A percentile compares a stretch with the other conserved stretches of the same genome.
These are phyloP conservation scores for Leucocoprinus birnbaumii DNA, from an alignment of 768 basidiomycete species.

Conservation along the genomic window DNA sequence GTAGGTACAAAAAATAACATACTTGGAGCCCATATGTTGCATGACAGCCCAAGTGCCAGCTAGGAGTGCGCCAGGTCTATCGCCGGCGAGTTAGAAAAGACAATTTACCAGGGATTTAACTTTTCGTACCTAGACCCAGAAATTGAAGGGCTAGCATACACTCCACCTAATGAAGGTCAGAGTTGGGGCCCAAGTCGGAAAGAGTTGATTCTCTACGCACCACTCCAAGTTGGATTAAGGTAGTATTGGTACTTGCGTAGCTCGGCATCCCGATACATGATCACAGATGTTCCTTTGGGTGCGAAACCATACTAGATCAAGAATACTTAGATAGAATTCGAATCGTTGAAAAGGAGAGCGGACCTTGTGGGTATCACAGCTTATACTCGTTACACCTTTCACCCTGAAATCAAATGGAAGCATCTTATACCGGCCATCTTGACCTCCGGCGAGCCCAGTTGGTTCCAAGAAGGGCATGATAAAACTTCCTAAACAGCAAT, in stretches of 20 bases:
- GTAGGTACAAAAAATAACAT: constrained; percentile 27
- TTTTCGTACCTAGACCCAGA: constrained; percentile 79
- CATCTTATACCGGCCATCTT: constrained; percentile 51
- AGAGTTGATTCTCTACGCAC: constrained; percentile 31
- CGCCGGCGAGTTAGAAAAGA: background rate
- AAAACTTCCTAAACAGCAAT: constrained; percentile 93
- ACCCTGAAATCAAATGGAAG: constrained; percentile 88
- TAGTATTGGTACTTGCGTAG: constrained; percentile 86
- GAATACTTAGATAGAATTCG: background rate
- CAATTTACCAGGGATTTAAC: background rate
- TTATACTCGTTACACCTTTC: constrained; percentile 88
- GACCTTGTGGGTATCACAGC: constrained; percentile 95
- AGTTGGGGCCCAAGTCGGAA: background rate
- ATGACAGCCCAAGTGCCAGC: constrained; percentile 97
- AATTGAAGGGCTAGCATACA: constrained; percentile 88
- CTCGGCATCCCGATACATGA: constrained; percentile 86
- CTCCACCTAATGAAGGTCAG: constrained; percentile 52
- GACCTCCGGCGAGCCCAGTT: constrained; percentile 64
- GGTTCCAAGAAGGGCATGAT: constrained; percentile 90
- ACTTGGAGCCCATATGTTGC: constrained; percentile 90
- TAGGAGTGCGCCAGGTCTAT: constrained; percentile 85
- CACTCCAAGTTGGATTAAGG: constrained; percentile 76
- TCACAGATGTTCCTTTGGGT: constrained; percentile 92
- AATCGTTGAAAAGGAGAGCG: constrained; percentile 5
- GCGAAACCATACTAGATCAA: constrained; percentile 80